Evolutionary conservation across 768 basidiomycete genomes (phyloP).

Genomic region (Lactarius trivialis): DNA sequence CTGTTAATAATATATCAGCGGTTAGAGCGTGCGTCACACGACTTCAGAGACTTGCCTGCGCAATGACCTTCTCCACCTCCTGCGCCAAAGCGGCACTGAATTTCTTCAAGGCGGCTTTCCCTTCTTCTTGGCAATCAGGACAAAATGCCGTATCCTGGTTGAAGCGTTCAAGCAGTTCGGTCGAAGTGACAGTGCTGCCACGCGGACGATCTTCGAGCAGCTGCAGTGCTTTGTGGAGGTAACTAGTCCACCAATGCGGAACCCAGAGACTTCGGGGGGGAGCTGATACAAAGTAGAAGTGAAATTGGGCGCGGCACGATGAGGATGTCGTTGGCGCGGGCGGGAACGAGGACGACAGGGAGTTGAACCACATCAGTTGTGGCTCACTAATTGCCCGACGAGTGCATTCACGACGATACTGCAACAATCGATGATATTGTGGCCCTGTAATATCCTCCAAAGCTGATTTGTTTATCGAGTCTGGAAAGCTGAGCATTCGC

Average conservation of each 20-base stretch:
- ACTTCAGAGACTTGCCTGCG: constrained; percentile 4
- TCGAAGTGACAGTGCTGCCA: constrained; percentile 10
- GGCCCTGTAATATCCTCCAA: constrained; percentile 13
- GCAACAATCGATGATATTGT: constrained; percentile 14
- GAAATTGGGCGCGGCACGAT: constrained; percentile 18
- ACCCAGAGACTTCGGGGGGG: constrained; percentile 19
- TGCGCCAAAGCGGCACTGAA: constrained; percentile 15
- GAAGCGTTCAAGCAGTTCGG: constrained; percentile 14
- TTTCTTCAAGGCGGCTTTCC: constrained; percentile 11
- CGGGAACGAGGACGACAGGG: constrained; percentile 7
- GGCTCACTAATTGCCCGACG: constrained; percentile 12
- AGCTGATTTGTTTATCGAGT: neutral
- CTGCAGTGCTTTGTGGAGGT: constrained; percentile 12
- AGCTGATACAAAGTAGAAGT: constrained; percentile 17
- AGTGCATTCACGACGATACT: constrained; percentile 16
- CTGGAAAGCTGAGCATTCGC: constrained; percentile 7
- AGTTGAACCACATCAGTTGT: constrained; percentile 16
- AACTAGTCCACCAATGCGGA: constrained; percentile 19
- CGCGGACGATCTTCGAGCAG: constrained; percentile 17
- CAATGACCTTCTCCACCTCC: constrained; percentile 18
- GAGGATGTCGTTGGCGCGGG: constrained; percentile 8
- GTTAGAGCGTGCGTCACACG: neutral
- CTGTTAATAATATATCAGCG: constrained; percentile 6
- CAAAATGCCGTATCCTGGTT: constrained; percentile 1
- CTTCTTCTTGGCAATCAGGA: constrained; percentile 18